Conservation (phyloP, 108 stramenopile genomes). For the Pseudonitzschia pungens region DNA sequence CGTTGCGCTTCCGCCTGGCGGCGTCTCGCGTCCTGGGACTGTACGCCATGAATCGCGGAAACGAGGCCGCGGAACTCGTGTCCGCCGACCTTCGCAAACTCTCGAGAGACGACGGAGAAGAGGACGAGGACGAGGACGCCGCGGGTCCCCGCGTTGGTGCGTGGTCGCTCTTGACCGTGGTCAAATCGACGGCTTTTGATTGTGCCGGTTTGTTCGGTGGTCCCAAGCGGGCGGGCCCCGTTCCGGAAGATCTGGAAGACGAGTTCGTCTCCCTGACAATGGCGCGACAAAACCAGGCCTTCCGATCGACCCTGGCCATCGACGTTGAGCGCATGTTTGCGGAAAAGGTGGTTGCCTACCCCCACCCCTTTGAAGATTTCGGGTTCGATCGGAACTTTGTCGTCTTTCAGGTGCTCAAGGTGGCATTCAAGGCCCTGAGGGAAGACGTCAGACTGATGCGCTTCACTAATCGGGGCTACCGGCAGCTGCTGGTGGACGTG, state of each 20-base stretch:
- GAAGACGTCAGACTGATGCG: slow-evolving; percentile 58
- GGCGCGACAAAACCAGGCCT: slow-evolving; percentile 32
- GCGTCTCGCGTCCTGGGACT: slow-evolving; percentile 64
- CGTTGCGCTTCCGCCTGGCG: slow-evolving; percentile 67
- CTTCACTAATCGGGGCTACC: slow-evolving; percentile 62
- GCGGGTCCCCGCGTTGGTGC: slow-evolving; percentile 50
- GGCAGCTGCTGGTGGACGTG: slow-evolving; percentile 74
- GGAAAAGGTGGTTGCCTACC: slow-evolving; percentile 63
- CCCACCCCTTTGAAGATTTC: slow-evolving; percentile 52
- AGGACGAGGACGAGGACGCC: slow-evolving; percentile 53
- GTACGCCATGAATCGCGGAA: slow-evolving; percentile 66
- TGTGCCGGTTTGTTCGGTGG: slow-evolving; percentile 77
- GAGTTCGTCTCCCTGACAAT: slow-evolving; percentile 35
- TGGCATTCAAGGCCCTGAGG: slow-evolving; percentile 60
- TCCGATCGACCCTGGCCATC: slow-evolving; percentile 57
- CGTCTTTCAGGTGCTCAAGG: slow-evolving; percentile 53
- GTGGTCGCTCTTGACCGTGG: slow-evolving; percentile 52
- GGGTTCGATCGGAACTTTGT: slow-evolving; percentile 63
- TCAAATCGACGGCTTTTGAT: slow-evolving; percentile 59
- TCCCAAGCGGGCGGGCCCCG: slow-evolving; percentile 55
- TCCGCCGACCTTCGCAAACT: slow-evolving; percentile 11
- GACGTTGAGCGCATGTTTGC: slow-evolving; percentile 89
- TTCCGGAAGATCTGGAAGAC: slow-evolving; percentile 66
- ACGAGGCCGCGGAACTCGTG: slow-evolving; percentile 51
- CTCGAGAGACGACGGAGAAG: slow-evolving; percentile 38